Evolutionary conservation across 208 protist genomes (phyloP).

Genomic region (Trypanosoma brucei): DNA sequence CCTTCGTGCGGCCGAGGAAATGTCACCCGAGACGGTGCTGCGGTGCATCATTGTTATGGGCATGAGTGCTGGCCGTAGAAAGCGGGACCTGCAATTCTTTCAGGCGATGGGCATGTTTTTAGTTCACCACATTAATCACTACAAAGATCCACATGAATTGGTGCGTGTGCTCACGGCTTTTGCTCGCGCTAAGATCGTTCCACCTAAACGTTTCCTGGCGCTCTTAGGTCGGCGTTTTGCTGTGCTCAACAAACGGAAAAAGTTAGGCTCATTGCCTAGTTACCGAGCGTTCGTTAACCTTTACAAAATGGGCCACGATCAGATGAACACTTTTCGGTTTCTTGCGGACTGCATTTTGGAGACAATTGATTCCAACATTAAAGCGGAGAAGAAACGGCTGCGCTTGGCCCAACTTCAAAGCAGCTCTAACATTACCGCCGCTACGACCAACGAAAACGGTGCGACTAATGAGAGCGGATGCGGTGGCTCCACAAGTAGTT

Average conservation of each 20-base stretch:
- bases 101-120: conserved; percentile 58
- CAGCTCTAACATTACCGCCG: not conserved
- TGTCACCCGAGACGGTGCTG: conserved; percentile 37
- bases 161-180: conserved; percentile 69
- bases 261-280: conserved; percentile 41
- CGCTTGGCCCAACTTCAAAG: conserved; percentile 16
- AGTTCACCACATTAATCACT: conserved; percentile 54
- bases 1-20: conserved; percentile 32
- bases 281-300: conserved; percentile 72
- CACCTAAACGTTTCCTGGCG: conserved; percentile 51
- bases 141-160: conserved; percentile 55
- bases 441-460: not conserved
- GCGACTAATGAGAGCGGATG: not conserved
- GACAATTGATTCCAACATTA: conserved; percentile 44
- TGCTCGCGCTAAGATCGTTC: conserved; percentile 67
- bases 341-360: conserved; percentile 55
- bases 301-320: conserved; percentile 53
- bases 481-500: too few relatives aligned
- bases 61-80: conserved; percentile 57
- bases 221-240: conserved; percentile 58
- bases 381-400: conserved; percentile 25
- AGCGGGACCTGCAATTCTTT: conserved; percentile 75
- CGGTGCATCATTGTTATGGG: conserved; percentile 64
- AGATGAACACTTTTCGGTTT: conserved; percentile 75
- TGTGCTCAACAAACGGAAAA: conserved; percentile 51